phyloP scores from a whole-genome alignment of 1,284 basidiomycete genomes.

The Ceratorhiza oryzae-sativae region DNA sequence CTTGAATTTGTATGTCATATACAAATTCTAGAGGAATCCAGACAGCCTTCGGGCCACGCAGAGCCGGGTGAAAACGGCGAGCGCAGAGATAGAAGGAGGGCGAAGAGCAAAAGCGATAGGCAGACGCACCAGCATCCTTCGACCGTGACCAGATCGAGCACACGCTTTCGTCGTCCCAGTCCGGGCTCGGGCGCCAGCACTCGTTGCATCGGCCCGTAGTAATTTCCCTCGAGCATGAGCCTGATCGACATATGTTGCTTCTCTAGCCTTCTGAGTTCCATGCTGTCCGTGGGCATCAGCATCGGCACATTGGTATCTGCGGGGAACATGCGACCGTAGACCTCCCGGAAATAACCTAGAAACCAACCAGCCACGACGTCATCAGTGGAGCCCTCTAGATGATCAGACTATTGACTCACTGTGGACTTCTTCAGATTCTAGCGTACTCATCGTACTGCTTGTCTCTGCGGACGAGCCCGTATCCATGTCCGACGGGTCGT shows the following conservation, averaged over 20 bases:
- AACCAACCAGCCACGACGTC: too few relatives aligned
- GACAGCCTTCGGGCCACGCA: too few relatives aligned
- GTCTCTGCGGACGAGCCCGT: conserved; percentile 13
- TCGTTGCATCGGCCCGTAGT: conserved; percentile 3
- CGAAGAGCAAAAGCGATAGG: not conserved
- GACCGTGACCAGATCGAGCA: conserved; percentile 24
- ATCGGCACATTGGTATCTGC: conserved; percentile 30
- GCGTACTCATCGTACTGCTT: conserved; percentile 30
- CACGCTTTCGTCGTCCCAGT: not conserved
- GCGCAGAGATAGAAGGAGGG: not conserved
- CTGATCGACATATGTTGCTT: conserved; percentile 4
- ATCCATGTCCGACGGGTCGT: conserved; percentile 22
- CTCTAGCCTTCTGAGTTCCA: not conserved
- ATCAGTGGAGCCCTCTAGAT: not conserved
- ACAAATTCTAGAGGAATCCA: not conserved
- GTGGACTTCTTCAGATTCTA: conserved; percentile 18
- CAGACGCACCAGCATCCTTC: conserved; percentile 31
- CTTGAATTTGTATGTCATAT: not conserved
- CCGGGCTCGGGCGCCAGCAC: not conserved
- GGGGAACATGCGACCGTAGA: conserved; percentile 21
- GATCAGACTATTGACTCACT: not conserved
- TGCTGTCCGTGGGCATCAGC: not conserved
- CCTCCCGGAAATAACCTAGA: conserved; percentile 22
- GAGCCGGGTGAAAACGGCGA: too few relatives aligned
- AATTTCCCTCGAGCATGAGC: conserved; percentile 4